A percentile compares a stretch with the other conserved stretches of the same genome.
Evolutionary conservation across 495 filamentous ascomycete genomes (phyloP).

Genomic region (Penicillium coffeae): DNA sequence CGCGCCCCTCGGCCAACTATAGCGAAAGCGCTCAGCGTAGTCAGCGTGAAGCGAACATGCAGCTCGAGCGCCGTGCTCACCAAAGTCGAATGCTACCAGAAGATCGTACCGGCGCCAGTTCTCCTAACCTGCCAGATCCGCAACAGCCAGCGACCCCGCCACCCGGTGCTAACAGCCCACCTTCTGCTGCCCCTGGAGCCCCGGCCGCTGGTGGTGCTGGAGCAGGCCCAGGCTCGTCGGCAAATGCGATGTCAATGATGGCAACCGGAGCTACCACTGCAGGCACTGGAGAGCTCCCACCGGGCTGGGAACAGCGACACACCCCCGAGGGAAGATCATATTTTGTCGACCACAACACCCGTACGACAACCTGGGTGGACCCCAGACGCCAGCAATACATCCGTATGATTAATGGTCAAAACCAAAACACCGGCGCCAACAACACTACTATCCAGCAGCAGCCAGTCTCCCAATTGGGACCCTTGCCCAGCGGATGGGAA

Average conservation of each 20-base stretch:
- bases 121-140: conserved; percentile 70
- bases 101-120: conserved; percentile 90
- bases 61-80: conserved; percentile 85
- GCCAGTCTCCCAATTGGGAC: conserved; percentile 96
- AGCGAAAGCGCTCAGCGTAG: conserved; percentile 72
- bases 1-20: conserved; percentile 75
- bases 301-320: conserved; percentile 93
- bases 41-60: conserved; percentile 81
- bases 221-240: conserved; percentile 39
- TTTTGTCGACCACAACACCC: conserved; percentile 99
- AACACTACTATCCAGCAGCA: conserved; percentile 90
- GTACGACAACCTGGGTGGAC: conserved; percentile 99
- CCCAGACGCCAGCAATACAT: conserved; percentile 97
- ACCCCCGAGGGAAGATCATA: conserved; percentile 93
- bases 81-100: conserved; percentile 95
- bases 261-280: conserved; percentile 92
- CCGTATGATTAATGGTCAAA: conserved; percentile 79
- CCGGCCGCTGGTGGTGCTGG: conserved; percentile 17
- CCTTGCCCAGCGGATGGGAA: conserved; percentile 96
- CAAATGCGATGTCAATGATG: conserved; percentile 75
- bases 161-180: conserved; percentile 23
- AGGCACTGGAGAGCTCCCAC: conserved; percentile 90
- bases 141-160: conserved; percentile 51
- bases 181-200: conserved; percentile 36
- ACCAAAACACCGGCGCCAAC: conserved; percentile 56